Conservation (phyloP, 2,329 filamentous ascomycete genomes). For the Huntiella omanensis region DNA sequence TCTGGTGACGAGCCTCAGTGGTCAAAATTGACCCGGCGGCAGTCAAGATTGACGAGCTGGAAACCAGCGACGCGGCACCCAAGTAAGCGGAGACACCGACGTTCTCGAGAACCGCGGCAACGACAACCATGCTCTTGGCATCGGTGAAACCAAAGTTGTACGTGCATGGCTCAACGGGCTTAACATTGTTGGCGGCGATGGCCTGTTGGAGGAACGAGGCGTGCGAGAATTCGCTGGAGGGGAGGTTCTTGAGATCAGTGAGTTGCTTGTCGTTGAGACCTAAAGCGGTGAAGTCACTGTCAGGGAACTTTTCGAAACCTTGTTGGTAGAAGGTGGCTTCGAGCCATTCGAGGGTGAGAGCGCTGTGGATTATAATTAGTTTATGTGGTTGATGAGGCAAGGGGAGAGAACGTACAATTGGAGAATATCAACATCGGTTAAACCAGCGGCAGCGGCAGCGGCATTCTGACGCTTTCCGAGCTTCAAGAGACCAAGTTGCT, state of each 20-base stretch:
- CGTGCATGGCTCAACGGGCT: slow-evolving; percentile 47
- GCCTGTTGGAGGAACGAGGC: slow-evolving; percentile 28
- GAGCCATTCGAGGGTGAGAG: slow-evolving; percentile 56
- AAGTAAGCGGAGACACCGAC: slow-evolving; percentile 58
- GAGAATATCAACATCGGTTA: slow-evolving; percentile 35
- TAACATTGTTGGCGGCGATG: slow-evolving; percentile 41
- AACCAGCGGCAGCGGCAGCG: slow-evolving; percentile 26
- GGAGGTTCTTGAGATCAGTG: slow-evolving; percentile 39
- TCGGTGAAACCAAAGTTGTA: slow-evolving; percentile 56
- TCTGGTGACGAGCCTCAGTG: slow-evolving; percentile 55
- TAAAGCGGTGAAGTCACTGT: slow-evolving; percentile 41
- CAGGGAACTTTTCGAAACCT: slow-evolving; percentile 48
- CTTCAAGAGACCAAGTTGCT: slow-evolving; percentile 28
- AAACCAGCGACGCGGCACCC: slow-evolving; percentile 48
- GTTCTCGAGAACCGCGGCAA: slow-evolving; percentile 51
- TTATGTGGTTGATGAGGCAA: neutral
- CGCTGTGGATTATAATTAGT: slow-evolving; percentile 19
- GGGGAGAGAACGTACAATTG: slow-evolving; percentile 30
- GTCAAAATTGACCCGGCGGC: slow-evolving; percentile 54
- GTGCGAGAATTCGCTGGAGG: slow-evolving; percentile 37
- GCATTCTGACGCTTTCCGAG: slow-evolving; percentile 32
- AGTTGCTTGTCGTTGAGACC: slow-evolving; percentile 17
- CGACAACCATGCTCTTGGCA: slow-evolving; percentile 47
- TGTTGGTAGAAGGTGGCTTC: slow-evolving; percentile 55
- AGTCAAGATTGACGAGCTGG: slow-evolving; percentile 38